A percentile compares a stretch with the other conserved stretches of the same genome.
These are phyloP conservation scores for Erodium maritimum DNA, from an alignment of 345 rosid species.

Conservation along the genomic window DNA sequence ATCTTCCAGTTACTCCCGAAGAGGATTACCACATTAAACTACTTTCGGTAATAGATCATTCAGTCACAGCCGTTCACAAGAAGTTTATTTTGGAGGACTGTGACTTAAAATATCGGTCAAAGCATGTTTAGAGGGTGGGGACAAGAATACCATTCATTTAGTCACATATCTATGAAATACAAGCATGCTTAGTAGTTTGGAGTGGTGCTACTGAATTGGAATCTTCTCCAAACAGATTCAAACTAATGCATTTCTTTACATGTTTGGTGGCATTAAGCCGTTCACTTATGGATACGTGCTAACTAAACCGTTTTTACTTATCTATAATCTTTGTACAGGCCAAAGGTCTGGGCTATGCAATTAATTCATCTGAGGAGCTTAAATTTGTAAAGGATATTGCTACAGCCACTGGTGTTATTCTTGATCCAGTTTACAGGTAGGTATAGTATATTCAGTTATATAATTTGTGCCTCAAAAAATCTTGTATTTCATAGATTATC, in stretches of 20 bases:
- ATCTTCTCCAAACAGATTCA: neutral
- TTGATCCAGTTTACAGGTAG: constrained; percentile 97
- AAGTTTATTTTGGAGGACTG: too few relatives aligned
- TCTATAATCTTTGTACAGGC: constrained; percentile 33
- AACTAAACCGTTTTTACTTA: neutral
- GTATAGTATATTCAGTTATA: constrained; percentile 10
- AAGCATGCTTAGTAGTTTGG: neutral
- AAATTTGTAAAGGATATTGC: constrained; percentile 74
- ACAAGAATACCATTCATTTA: too few relatives aligned
- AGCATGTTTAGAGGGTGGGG: too few relatives aligned
- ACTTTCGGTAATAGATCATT: too few relatives aligned
- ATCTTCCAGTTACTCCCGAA: too few relatives aligned
- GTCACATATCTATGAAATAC: too few relatives aligned
- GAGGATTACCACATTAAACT: too few relatives aligned
- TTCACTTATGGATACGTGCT: neutral
- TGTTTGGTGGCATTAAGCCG: neutral
- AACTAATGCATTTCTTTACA: neutral
- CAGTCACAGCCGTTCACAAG: too few relatives aligned
- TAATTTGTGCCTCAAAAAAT: neutral
- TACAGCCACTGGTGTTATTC: constrained; percentile 58
- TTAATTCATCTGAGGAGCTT: constrained; percentile 67
- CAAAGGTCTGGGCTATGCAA: constrained; percentile 83
- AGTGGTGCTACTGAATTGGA: neutral
- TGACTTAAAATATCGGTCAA: too few relatives aligned
- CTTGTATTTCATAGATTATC: neutral